phyloP scores from a whole-genome alignment of 2,329 filamentous ascomycete genomes.

The Nannizziopsis arthrosporioides region DNA sequence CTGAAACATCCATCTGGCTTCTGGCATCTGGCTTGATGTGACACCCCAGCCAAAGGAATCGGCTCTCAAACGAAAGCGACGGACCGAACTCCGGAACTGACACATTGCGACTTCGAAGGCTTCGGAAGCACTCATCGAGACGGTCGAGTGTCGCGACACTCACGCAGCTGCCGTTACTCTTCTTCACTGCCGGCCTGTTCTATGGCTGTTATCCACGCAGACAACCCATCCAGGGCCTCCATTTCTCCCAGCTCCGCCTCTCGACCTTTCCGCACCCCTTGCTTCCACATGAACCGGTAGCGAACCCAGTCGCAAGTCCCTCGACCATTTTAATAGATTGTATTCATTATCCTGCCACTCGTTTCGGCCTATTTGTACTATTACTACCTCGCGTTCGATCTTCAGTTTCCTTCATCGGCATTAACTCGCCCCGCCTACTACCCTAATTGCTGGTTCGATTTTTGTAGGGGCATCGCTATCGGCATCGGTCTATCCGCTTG shows the following conservation, averaged over 20 bases:
- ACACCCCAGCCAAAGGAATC: slow-evolving; percentile 3
- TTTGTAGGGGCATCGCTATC: slow-evolving; percentile 1
- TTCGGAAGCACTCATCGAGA: too few species aligned
- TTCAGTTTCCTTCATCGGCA: not conserved
- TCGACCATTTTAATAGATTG: not conserved
- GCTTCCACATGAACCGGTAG: not conserved
- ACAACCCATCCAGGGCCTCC: slow-evolving; percentile 5
- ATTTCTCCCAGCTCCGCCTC: slow-evolving; percentile 8
- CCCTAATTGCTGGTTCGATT: slow-evolving; percentile 9
- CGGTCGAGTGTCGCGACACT: too few species aligned
- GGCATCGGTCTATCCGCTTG: not conserved
- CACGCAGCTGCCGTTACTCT: not conserved
- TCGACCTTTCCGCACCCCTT: not conserved
- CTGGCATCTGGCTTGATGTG: slow-evolving; percentile 9
- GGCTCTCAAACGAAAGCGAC: not conserved
- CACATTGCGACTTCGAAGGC: not conserved
- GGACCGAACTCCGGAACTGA: not conserved
- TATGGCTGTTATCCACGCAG: slow-evolving; percentile 7
- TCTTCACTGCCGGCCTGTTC: slow-evolving; percentile 1
- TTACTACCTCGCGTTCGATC: not conserved
- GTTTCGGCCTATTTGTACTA: slow-evolving; percentile 5
- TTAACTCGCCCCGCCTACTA: not conserved
- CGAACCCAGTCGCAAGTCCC: not conserved
- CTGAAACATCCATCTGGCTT: slow-evolving; percentile 7
- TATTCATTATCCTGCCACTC: slow-evolving; percentile 3